Evolutionary conservation across 2,329 filamentous ascomycete genomes (phyloP), one percentile per base, ranked within the genome.

Genomic region (Colletotrichum cordylinicola): DNA sequence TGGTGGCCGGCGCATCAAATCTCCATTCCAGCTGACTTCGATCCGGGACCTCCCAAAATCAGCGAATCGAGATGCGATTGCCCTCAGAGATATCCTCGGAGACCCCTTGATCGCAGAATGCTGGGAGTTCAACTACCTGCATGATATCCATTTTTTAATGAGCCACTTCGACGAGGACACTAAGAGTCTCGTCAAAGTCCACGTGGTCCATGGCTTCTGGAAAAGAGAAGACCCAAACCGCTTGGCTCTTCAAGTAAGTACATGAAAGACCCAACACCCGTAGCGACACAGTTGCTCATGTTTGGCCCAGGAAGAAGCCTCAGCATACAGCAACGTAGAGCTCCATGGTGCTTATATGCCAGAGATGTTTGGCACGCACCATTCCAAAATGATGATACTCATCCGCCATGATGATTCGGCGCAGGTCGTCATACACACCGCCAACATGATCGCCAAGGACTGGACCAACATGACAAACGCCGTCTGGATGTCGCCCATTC

Each of bases 381-480:
- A 93, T 79, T 89, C 94, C 15, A 97, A 98, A 84, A 97, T 98
- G 94, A 91, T 98, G 83, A 87, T 98, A n/a, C 84, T 98, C 6
- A 88, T 98, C 77, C 90, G 94, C 7, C 92, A 94, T 82, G 95
- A 98, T 81, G 92, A 94, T 77, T 91, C 89, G 0, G 94, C 93
- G 1, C 94, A 98, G 84, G 86, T 98, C 8, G 85, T 98, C 72
- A 96, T 98, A 35, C 95, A 98, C 79, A 98, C 96, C 0, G 95
- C 96, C 21, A 98, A 98, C 79, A 95, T 98, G 93, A 96, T 98
- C n/a, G 81, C 89, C 6, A 92, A 93, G 71, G 96, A 98, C 82
- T 98, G 96, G 96, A 90, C 88, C 2, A 97, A 97, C 79, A 94
- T 98, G 94, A 94, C 93, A 1, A 95, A 98, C 82, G 95, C 92